Evolutionary conservation across 1,139 yeast species (phyloP), one percentile per base, ranked within the genome.

Genomic region (Lodderomyces pseudojiufengensis): DNA sequence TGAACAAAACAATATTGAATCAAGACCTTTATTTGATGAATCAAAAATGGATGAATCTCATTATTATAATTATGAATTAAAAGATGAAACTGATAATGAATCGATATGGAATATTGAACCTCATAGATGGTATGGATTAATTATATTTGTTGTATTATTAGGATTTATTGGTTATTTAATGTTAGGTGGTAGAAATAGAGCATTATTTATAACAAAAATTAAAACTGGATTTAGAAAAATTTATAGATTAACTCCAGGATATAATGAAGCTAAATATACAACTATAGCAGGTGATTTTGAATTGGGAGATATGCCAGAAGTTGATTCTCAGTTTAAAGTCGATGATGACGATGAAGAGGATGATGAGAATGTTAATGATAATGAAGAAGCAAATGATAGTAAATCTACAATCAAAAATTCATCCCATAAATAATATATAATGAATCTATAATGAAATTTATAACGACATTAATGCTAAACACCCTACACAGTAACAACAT

Each of bases 111-210:
- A 57, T 33, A 56, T 65, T 31, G 56, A 63, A 36, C 76, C 80
- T 1, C 82, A 78, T 47, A 61, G 84, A 31, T 55, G 78, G 52
- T 71, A 70, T 50, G 85, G 85, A 0, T 62, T 78, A 2, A 42
- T 74, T n/a, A 59, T 73, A 3, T 73, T 80, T 43, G 46, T 69
- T 28, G 39, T 62, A 1, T 58, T 78, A 31, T 44, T 76, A 12
- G 44, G 64, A 2, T 57, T 72, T 8, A 63, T 74, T 6, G 60
- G 59, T 0, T 71, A 74, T 59, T 55, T 80, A 28, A 54, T 79
- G 51, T 47, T 77, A 29, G 84, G 84, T 1, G 49, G 44, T 24
- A 48, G 49, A 27, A 61, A 64, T 2, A 46, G 67, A 35, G 32
- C 42, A 16, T 31, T 40, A 9, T 21, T 58, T 3, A 24, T 38